phyloP scores from a whole-genome alignment of 108 stramenopile genomes.

The Conticribra weissflogii region DNA sequence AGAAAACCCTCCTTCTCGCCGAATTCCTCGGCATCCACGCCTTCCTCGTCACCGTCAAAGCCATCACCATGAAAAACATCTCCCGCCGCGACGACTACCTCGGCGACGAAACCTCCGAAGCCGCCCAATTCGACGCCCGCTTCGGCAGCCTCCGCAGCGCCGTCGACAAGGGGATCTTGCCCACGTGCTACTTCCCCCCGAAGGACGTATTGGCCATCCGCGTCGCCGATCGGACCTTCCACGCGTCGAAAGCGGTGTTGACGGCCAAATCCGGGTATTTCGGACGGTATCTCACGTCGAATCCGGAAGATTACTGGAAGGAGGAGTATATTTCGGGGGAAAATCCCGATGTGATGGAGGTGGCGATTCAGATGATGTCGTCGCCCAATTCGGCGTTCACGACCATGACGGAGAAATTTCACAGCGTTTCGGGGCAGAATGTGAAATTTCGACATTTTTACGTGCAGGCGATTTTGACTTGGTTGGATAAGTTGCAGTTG shows the following conservation, averaged over 20 bases:
- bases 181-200: slow-evolving; percentile 21
- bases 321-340: slow-evolving; percentile 8
- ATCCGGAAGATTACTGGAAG: slow-evolving; percentile 16
- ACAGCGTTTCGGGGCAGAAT: slow-evolving; percentile 21
- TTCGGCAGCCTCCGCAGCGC: slow-evolving; percentile 16
- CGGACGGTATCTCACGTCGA: slow-evolving; percentile 6
- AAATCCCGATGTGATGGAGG: slow-evolving; percentile 23
- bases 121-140: slow-evolving; percentile 23
- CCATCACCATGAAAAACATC: slow-evolving; percentile 33
- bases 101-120: slow-evolving; percentile 18
- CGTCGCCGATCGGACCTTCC: slow-evolving; percentile 5
- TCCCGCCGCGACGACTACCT: slow-evolving; percentile 20
- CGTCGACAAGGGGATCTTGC: slow-evolving; percentile 24
- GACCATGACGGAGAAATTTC: slow-evolving; percentile 31
- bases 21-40: slow-evolving; percentile 21
- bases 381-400: slow-evolving; percentile 25
- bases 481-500: slow-evolving; percentile 17
- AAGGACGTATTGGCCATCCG: slow-evolving; percentile 11
- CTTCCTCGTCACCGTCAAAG: slow-evolving; percentile 29
- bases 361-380: slow-evolving; percentile 21
- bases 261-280: slow-evolving; percentile 21
- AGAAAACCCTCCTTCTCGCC: slow-evolving; percentile 22
- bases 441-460: slow-evolving; percentile 30
- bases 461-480: slow-evolving; percentile 28
- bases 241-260: slow-evolving; percentile 24